Evolutionary conservation across 2,329 filamentous ascomycete genomes (phyloP), one percentile per base, ranked within the genome.

Genomic region (Dothidotthia symphoricarpi): DNA sequence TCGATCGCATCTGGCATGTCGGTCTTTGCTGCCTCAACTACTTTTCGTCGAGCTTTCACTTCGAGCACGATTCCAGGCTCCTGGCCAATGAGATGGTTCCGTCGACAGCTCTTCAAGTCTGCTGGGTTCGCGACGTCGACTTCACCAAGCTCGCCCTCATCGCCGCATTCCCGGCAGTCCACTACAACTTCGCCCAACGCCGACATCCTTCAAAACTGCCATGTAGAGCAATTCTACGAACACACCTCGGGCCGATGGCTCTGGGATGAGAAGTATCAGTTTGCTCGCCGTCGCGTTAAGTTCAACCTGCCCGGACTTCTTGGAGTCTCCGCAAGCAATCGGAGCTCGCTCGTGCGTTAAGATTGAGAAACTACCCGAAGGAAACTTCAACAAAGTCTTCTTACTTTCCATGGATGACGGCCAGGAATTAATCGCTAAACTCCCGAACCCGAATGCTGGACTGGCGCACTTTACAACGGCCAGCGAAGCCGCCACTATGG

Each of bases 201-300:
- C 32, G 32, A 38, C 15, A 37, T 42, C 31, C 25, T 33, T 43
- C 27, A 22, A 38, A 30, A 86, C 38, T 86, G 86, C 19, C 67
- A 75, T 39, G 36, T 41, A 17, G 34, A 44, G 37, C 41, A 42
- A 29, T 44, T 46, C 38, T 47, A 49, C 41, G 42, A 42, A 29
- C 49, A 52, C 33, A 47, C 43, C 17, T 43, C 43, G 17, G 46
- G 43, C 38, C 43, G 46, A 31, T 52, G 43, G 43, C 41, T 52
- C 24, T 52, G 46, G 41, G 43, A 52, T 40, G 46, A 49, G 27
- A 31, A 45, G 27, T 37, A 49, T 40, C 43, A 47, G 36, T 39
- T 47, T 45, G 33, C 39, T 38, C 41, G 43, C 28, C 49, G 43
- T 41, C 44, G 47, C 28, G 39, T 52, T 15, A 17, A 44, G 34